A percentile compares a stretch with the other conserved stretches of the same genome.
phyloP scores from a whole-genome alignment of 306 rosid species.

The Castanea crenata region DNA sequence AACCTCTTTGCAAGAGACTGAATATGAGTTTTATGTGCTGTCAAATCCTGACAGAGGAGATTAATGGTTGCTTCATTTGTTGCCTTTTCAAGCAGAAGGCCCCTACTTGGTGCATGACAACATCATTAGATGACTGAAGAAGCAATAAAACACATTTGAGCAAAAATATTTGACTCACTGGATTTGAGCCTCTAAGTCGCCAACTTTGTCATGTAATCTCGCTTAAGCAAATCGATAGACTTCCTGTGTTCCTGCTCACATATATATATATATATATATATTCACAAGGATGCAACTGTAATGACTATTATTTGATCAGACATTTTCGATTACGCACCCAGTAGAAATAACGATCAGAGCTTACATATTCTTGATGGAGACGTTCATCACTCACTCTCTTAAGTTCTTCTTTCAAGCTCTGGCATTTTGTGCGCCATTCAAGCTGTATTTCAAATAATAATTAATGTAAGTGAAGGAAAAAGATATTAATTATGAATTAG shows the following conservation, averaged over 20 bases:
- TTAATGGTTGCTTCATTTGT: conserved; percentile 47
- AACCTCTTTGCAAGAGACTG: conserved; percentile 54
- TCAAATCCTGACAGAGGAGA: conserved; percentile 56
- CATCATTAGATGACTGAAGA: conserved; percentile 6
- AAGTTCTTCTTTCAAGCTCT: conserved; percentile 53
- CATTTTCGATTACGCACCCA: neutral
- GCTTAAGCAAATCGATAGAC: conserved; percentile 46
- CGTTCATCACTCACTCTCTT: conserved; percentile 38
- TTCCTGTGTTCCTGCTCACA: conserved; percentile 43
- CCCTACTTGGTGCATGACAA: conserved; percentile 32
- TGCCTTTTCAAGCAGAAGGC: conserved; percentile 41
- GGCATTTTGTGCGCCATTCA: conserved; percentile 49
- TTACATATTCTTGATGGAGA: conserved; percentile 41
- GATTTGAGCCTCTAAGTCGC: conserved; percentile 46
- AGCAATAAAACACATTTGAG: conserved; percentile 4
- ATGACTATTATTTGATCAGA: neutral
- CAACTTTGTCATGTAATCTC: conserved; percentile 47
- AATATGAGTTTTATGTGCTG: conserved; percentile 52
- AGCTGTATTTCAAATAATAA: conserved; percentile 33
- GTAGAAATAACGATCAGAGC: neutral
- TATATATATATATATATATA: neutral
- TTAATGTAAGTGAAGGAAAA: too few relatives aligned
- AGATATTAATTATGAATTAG: too few relatives aligned
- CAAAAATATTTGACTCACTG: conserved; percentile 30
- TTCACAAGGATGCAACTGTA: neutral